Conservation (phyloP, 1,284 basidiomycete species). For the Ceratobasidium sp. region DNA sequence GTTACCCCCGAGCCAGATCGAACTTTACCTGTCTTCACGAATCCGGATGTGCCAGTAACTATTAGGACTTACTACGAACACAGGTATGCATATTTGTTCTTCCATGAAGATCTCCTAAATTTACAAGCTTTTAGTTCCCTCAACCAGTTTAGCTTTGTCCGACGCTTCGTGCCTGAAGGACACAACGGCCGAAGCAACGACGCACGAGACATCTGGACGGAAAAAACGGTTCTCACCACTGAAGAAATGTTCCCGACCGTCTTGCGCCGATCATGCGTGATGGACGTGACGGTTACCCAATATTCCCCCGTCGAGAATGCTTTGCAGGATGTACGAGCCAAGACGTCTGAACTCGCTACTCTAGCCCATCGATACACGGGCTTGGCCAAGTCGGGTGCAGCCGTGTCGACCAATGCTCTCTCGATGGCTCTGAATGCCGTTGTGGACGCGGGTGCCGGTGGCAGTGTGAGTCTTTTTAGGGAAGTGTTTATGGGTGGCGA, state of each 20-base stretch:
- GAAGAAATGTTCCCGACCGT: slow-evolving; percentile 95
- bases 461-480: slow-evolving; percentile 83
- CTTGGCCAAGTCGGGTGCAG: slow-evolving; percentile 79
- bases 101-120: background rate
- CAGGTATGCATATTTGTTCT: slow-evolving; percentile 63
- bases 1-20: slow-evolving; percentile 89
- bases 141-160: slow-evolving; percentile 82
- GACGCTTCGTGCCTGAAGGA: slow-evolving; percentile 67
- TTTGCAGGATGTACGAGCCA: slow-evolving; percentile 80
- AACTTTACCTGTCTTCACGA: slow-evolving; percentile 82
- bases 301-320: slow-evolving; percentile 91
- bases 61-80: slow-evolving; percentile 91
- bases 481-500: slow-evolving; percentile 80
- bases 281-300: slow-evolving; percentile 80
- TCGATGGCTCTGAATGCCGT: slow-evolving; percentile 90
- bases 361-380: slow-evolving; percentile 79
- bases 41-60: slow-evolving; percentile 83
- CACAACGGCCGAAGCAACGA: slow-evolving; percentile 42
- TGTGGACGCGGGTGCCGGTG: slow-evolving; percentile 85
- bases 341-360: slow-evolving; percentile 79
- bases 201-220: slow-evolving; percentile 78
- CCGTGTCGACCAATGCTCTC: slow-evolving; percentile 83
- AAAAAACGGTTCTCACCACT: slow-evolving; percentile 88
- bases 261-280: slow-evolving; percentile 88
- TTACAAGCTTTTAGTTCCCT: slow-evolving; percentile 69